Conservation (phyloP, 345 rosid species). For the Dimocarpus longan region DNA sequence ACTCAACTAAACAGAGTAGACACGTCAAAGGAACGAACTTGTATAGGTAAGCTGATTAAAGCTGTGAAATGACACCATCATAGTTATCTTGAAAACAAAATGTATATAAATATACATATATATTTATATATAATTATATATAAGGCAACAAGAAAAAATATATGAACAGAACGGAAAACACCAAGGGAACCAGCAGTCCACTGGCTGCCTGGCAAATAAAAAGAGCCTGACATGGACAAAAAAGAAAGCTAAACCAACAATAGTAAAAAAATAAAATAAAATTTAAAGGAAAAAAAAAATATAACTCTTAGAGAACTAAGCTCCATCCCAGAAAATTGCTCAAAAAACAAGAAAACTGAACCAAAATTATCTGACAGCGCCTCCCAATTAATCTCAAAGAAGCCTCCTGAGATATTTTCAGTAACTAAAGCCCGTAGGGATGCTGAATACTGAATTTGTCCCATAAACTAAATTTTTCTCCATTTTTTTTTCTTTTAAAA, state of each 20-base stretch:
- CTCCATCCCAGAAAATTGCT: not conserved
- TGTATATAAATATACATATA: too few species aligned
- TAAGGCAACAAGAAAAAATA: not conserved
- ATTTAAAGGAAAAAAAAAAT: too few species aligned
- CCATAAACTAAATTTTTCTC: not conserved
- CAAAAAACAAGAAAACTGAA: not conserved
- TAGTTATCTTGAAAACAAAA: not conserved
- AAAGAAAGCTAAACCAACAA: not conserved
- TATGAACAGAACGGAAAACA: not conserved
- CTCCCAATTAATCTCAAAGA: not conserved
- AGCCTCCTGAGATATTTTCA: not conserved
- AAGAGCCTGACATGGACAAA: not conserved
- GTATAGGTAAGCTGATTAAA: constrained; percentile 6
- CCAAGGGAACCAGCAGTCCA: not conserved
- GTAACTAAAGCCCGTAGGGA: not conserved
- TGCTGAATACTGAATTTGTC: not conserved
- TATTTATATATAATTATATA: too few species aligned
- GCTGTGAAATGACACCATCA: not conserved
- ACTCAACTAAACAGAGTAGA: not conserved
- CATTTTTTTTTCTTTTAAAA: not conserved
- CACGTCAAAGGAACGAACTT: not conserved
- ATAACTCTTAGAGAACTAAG: not conserved
- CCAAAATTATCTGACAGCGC: not conserved
- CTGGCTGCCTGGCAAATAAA: not conserved
- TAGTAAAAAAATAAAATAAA: too few species aligned